A percentile compares a stretch with the other conserved stretches of the same genome.
phyloP scores from a whole-genome alignment of 108 stramenopile genomes.

The Nitzschia sp. region DNA sequence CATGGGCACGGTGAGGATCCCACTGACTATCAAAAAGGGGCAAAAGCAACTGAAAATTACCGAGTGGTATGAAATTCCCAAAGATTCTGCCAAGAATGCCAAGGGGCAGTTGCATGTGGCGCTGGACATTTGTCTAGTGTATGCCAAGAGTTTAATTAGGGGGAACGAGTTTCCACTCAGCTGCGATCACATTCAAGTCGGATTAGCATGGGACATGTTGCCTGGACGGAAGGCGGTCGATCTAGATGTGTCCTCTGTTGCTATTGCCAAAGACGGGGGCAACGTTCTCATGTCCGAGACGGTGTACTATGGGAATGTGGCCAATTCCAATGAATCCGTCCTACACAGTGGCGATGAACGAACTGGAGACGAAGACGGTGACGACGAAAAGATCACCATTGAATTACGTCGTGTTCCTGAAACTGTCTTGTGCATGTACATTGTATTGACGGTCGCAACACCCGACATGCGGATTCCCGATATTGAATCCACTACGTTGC shows the following conservation, averaged over 20 bases:
- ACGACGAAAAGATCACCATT: constrained; percentile 44
- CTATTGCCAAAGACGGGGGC: constrained; percentile 30
- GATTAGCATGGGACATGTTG: constrained; percentile 46
- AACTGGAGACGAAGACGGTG: constrained; percentile 31
- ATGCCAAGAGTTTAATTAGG: constrained; percentile 23
- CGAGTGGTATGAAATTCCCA: constrained; percentile 15
- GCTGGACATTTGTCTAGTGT: constrained; percentile 16
- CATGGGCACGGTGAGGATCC: constrained; percentile 38
- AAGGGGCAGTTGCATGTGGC: constrained; percentile 14
- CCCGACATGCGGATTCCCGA: constrained; percentile 39
- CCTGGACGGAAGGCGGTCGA: constrained; percentile 31
- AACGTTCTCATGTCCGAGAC: constrained; percentile 43
- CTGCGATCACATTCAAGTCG: constrained; percentile 27
- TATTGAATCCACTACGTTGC: constrained; percentile 38
- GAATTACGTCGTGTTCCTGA: constrained; percentile 35
- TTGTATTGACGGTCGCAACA: constrained; percentile 51
- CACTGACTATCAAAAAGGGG: background rate
- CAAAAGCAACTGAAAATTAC: background rate
- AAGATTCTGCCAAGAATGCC: constrained; percentile 30
- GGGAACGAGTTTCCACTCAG: constrained; percentile 26
- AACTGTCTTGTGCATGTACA: constrained; percentile 35
- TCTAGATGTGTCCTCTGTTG: constrained; percentile 48
- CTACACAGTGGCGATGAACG: constrained; percentile 46
- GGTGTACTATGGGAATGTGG: constrained; percentile 51
- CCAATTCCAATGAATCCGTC: constrained; percentile 54